Evolutionary conservation across 805 yeast species (phyloP).

Genomic region (Saturnispora ahearnii): DNA sequence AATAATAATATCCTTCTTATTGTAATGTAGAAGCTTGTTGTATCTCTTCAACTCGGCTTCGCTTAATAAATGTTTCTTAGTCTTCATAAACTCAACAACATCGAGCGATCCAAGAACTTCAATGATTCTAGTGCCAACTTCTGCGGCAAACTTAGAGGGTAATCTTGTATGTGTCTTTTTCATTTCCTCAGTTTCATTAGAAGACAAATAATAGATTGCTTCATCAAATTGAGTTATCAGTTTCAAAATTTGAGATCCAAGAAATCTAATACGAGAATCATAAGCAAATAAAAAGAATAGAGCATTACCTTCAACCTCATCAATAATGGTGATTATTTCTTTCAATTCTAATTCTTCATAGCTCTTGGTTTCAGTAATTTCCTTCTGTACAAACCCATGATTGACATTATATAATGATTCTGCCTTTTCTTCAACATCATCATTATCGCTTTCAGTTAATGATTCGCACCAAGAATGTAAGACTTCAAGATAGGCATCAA

Average conservation of each 20-base stretch:
- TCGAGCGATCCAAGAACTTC: conserved; percentile 69
- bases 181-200: conserved; percentile 14
- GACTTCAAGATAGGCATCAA: conserved; percentile 69
- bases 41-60: conserved; percentile 74
- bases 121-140: conserved; percentile 65
- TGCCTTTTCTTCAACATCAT: conserved; percentile 22
- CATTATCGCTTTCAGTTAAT: conserved; percentile 32
- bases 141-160: conserved; percentile 68
- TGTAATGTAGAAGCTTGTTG: conserved; percentile 46
- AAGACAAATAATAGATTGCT: conserved; percentile 49
- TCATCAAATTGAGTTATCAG: conserved; percentile 83
- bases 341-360: conserved; percentile 68
- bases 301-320: conserved; percentile 95
- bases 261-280: conserved; percentile 62
- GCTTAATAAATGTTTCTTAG: conserved; percentile 43
- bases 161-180: conserved; percentile 41
- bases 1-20: conserved; percentile 58
- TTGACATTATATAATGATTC: conserved; percentile 29
- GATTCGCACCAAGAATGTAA: conserved; percentile 75
- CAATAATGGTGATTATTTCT: conserved; percentile 73
- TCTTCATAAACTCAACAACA: conserved; percentile 51
- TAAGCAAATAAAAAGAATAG: conserved; percentile 85
- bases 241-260: conserved; percentile 67
- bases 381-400: conserved; percentile 27
- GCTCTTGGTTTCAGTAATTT: conserved; percentile 36